phyloP scores from a whole-genome alignment of 2,329 filamentous ascomycete genomes.

The Didymosphaeria variabile region DNA sequence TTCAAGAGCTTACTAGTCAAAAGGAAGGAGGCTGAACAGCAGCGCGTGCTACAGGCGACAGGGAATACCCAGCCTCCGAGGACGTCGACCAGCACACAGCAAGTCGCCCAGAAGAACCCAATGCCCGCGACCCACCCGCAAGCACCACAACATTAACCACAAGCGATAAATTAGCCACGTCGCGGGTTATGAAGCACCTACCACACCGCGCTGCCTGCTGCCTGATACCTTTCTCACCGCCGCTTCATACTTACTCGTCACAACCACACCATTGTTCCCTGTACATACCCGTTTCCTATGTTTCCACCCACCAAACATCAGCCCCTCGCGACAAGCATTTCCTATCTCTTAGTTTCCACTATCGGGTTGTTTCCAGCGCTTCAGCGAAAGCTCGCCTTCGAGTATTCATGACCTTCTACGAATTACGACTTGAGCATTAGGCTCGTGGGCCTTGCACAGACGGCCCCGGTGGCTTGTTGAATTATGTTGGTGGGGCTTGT shows the following conservation, averaged over 20 bases:
- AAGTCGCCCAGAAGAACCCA: conserved; percentile 6
- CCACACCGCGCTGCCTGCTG: neutral
- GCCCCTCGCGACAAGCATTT: conserved; percentile 1
- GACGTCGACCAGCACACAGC: conserved; percentile 9
- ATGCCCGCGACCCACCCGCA: neutral
- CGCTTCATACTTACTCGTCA: conserved; percentile 1
- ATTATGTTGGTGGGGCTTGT: neutral
- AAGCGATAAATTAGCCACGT: conserved; percentile 1
- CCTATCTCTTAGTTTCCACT: neutral
- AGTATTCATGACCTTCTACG: conserved; percentile 13
- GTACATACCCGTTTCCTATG: conserved; percentile 19
- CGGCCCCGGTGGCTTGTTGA: conserved; percentile 10
- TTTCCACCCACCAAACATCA: conserved; percentile 4
- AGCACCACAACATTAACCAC: neutral
- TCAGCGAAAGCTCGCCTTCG: conserved; percentile 4
- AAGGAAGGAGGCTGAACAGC: conserved; percentile 63
- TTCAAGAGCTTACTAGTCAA: conserved; percentile 86
- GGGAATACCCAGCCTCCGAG: conserved; percentile 25
- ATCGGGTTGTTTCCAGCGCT: neutral
- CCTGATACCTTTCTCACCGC: neutral
- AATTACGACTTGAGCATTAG: conserved; percentile 16
- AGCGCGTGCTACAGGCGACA: conserved; percentile 29
- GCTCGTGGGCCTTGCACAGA: conserved; percentile 8
- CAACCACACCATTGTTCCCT: conserved; percentile 12
- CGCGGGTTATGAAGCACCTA: neutral